Percentiles rank a stretch among this genome's conserved stretches.
Evolutionary conservation across 495 filamentous ascomycete species (phyloP).

Genomic region (Corynascus novoguineensis): DNA sequence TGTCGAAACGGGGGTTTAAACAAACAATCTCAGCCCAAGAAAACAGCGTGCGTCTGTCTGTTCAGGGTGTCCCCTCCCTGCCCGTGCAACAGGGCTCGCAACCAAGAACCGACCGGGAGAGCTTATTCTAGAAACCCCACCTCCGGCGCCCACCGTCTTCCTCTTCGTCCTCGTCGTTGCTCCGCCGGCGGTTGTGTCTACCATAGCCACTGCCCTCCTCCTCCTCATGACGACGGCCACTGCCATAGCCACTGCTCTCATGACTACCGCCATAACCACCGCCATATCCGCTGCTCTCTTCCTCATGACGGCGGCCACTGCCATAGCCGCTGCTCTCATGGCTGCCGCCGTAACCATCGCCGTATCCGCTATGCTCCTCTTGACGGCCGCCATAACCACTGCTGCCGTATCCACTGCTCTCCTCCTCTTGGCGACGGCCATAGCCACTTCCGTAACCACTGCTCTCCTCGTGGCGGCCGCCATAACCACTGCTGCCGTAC

Average conservation of each 20-base stretch:
- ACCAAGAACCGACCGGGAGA: background rate
- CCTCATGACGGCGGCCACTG: conserved; percentile 20
- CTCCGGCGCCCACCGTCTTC: conserved; percentile 8
- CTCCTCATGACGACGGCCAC: conserved; percentile 12
- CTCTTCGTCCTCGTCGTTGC: conserved; percentile 4
- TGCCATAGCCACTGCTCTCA: conserved; percentile 7
- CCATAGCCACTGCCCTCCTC: conserved; percentile 16
- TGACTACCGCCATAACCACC: conserved; percentile 14
- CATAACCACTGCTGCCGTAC: conserved; percentile 2
- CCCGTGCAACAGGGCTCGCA: background rate
- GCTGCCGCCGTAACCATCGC: conserved; percentile 22
- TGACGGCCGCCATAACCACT: conserved; percentile 1
- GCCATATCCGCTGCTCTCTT: conserved; percentile 8
- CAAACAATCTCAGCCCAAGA: background rate
- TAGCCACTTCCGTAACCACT: conserved; percentile 3
- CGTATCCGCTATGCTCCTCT: conserved; percentile 3
- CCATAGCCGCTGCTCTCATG: conserved; percentile 14
- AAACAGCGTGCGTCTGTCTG: background rate
- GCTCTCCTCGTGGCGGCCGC: conserved; percentile 8
- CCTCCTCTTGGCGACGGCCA: conserved; percentile 11
- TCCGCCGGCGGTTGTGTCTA: conserved; percentile 3
- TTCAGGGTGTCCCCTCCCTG: background rate
- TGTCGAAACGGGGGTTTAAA: background rate
- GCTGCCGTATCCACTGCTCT: conserved; percentile 10
- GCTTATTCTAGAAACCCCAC: conserved; percentile 1